Evolutionary conservation across 1,139 yeast genomes (phyloP).

Genomic region (Spencermartinsiella ligniputridi): DNA sequence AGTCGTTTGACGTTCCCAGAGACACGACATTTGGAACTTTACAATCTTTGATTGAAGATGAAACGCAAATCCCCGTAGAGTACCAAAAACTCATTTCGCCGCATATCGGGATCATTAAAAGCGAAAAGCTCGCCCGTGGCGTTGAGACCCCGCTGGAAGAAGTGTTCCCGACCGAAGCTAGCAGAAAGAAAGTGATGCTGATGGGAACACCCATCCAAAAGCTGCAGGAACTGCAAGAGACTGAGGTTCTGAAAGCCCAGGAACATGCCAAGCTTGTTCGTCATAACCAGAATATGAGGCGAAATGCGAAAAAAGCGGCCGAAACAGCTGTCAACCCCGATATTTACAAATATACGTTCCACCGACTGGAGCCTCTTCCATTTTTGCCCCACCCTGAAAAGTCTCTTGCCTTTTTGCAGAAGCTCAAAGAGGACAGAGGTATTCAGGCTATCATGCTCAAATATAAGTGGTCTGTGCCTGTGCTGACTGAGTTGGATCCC

Average conservation of each 20-base stretch:
- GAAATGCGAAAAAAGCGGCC: slow-evolving; percentile 14
- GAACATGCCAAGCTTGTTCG: slow-evolving; percentile 20
- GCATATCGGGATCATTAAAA: slow-evolving; percentile 25
- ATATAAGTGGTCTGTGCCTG: slow-evolving; percentile 35
- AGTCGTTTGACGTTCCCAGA: slow-evolving; percentile 18
- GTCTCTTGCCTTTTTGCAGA: slow-evolving; percentile 30
- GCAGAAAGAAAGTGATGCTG: slow-evolving; percentile 25
- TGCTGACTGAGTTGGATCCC: slow-evolving; percentile 39
- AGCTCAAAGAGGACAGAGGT: slow-evolving; percentile 35
- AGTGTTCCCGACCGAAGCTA: slow-evolving; percentile 20
- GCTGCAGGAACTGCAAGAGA: slow-evolving; percentile 24
- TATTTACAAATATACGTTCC: slow-evolving; percentile 31
- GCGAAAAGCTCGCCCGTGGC: slow-evolving; percentile 15
- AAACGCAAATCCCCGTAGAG: slow-evolving; percentile 27
- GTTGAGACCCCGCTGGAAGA: slow-evolving; percentile 15
- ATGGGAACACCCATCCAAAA: slow-evolving; percentile 28
- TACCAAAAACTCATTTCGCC: slow-evolving; percentile 31
- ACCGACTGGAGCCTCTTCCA: slow-evolving; percentile 31
- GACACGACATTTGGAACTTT: slow-evolving; percentile 21
- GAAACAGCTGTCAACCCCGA: slow-evolving; percentile 4
- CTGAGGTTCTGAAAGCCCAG: slow-evolving; percentile 25
- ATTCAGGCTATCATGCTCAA: slow-evolving; percentile 35
- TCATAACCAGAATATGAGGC: slow-evolving; percentile 13
- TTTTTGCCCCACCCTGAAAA: slow-evolving; percentile 32
- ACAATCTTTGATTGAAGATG: slow-evolving; percentile 24